Percentiles rank a stretch among this genome's conserved stretches.
Conservation (phyloP, 257 asterid genomes). For the Solanum chiquidenum region DNA sequence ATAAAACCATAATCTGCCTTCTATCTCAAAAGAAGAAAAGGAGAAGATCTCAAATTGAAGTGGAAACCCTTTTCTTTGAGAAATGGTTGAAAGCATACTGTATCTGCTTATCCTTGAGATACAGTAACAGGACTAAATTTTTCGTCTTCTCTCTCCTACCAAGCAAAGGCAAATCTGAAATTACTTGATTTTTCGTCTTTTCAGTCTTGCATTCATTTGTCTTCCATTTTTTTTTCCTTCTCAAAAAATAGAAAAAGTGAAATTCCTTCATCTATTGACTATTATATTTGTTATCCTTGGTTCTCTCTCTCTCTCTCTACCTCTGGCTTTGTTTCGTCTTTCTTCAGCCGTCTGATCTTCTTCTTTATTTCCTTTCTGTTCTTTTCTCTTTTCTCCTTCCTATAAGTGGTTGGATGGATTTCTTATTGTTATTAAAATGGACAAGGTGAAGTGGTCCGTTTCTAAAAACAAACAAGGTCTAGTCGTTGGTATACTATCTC, state of each 20-base stretch:
- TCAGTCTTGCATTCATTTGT: not conserved
- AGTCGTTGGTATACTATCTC: not conserved
- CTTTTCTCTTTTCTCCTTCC: not conserved
- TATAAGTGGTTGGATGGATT: not conserved
- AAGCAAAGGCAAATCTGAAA: not conserved
- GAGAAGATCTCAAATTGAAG: not conserved
- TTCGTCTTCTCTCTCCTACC: not conserved
- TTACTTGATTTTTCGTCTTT: not conserved
- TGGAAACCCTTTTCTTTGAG: not conserved
- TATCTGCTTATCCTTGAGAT: not conserved
- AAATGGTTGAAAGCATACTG: not conserved
- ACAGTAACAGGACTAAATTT: not conserved
- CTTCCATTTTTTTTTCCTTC: not conserved
- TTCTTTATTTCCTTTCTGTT: not conserved
- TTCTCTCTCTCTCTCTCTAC: not conserved
- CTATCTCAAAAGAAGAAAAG: not conserved
- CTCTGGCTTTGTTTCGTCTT: not conserved
- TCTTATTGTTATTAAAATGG: not conserved
- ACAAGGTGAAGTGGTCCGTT: not conserved
- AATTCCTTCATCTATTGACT: not conserved
- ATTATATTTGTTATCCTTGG: not conserved
- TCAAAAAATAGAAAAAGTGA: not conserved
- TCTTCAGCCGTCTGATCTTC: not conserved
- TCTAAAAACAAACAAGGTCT: not conserved
- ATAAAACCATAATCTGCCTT: not conserved